Evolutionary conservation across 1,284 basidiomycete species (phyloP), one percentile per base, ranked within the genome.

Genomic region (Stygiomarasmius scandens): DNA sequence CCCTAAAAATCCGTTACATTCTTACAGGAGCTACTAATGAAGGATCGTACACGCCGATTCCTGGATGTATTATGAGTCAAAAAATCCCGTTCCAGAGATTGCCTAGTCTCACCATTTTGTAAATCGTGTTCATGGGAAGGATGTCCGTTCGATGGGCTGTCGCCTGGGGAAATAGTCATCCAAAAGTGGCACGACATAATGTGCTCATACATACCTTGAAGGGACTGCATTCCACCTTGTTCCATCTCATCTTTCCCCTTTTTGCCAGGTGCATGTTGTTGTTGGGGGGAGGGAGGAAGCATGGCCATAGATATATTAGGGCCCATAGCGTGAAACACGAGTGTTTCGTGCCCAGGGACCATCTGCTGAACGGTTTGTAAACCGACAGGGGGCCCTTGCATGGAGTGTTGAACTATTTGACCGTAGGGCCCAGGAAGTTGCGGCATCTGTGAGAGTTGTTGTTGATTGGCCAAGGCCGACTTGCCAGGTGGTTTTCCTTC

Each of bases 401-500:
- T 43, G 16, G 29, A 23, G 16, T 47, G 41, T n/a, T 49, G 54
- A 8, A 56, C 49, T 34, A 50, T 50, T 48, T 36, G 54, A 12
- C 19, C 52, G 22, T 27, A 36, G 19, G 38, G 27, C n/a, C n/a
- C 25, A 46, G 41, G 52, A 10, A 27, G 43, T 3, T 20, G 27
- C 1, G n/a, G 52, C 23, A 4, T 19, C 44, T 46, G 25, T 25
- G n/a, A 16, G 19, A 23, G 47, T 20, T 49, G 53, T 5, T 49
- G 48, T 19, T 49, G 25, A 10, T 4, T 3, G 3, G 20, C 48
- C 48, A 27, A 19, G 2, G 2, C 46, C 10, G 23, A 14, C 3
- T 49, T 56, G 20, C 48, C 48, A 27, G 54, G 54, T 10, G 54
- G 54, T 36, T 49, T 65, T 2, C 81, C 80, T 64, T 83, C 80